phyloP scores from a whole-genome alignment of 768 basidiomycete species.

The Kwoniella mangroviensis region DNA sequence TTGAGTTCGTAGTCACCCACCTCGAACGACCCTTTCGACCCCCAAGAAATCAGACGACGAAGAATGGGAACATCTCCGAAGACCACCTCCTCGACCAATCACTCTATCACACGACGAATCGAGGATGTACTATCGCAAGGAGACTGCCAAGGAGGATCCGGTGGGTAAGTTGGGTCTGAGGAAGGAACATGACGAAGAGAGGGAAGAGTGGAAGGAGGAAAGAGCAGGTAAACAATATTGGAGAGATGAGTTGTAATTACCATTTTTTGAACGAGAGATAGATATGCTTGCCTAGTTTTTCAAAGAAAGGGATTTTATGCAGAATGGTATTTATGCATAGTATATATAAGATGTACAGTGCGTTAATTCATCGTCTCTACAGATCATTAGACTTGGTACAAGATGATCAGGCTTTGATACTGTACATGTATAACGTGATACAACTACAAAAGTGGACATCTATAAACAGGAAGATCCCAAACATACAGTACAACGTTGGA shows the following conservation, averaged over 20 bases:
- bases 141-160: slow-evolving; percentile 22
- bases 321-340: too few relatives aligned
- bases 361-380: too few relatives aligned
- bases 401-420: too few relatives aligned
- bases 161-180: slow-evolving; percentile 36
- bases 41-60: slow-evolving; percentile 25
- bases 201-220: slow-evolving; percentile 35
- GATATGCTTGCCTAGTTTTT: too few relatives aligned
- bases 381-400: too few relatives aligned
- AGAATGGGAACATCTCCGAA: slow-evolving; percentile 45
- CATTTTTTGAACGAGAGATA: too few relatives aligned
- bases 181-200: slow-evolving; percentile 40
- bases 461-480: too few relatives aligned
- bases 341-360: too few relatives aligned
- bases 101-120: slow-evolving; percentile 41
- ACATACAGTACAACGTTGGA: too few relatives aligned
- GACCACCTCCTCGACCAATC: slow-evolving; percentile 49
- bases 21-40: slow-evolving; percentile 28
- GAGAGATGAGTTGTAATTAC: slow-evolving; percentile 43
- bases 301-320: too few relatives aligned
- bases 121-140: slow-evolving; percentile 31
- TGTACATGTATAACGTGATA: too few relatives aligned
- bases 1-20: slow-evolving; percentile 38
- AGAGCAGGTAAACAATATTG: slow-evolving; percentile 23
- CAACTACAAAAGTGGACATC: too few relatives aligned